Conservation (phyloP, 306 rosid genomes). For the Dryas alaskensis region DNA sequence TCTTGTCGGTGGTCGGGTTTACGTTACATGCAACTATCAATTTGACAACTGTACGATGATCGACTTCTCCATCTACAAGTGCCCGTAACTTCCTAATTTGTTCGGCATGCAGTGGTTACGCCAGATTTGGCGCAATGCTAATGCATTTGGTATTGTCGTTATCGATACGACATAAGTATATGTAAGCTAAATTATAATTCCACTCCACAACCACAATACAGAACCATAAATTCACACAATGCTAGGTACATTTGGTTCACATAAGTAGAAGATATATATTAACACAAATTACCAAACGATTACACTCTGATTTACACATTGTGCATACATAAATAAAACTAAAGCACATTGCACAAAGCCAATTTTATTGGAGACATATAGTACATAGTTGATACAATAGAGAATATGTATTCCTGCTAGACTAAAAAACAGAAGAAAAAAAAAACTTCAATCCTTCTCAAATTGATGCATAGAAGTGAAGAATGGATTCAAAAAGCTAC, state of each 20-base stretch:
- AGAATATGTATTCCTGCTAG: background rate
- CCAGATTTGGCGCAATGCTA: slow-evolving; percentile 18
- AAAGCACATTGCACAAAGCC: background rate
- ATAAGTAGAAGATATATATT: background rate
- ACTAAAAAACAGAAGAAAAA: background rate
- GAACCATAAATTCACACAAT: slow-evolving; percentile 5
- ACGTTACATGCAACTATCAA: slow-evolving; percentile 32
- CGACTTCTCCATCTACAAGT: slow-evolving; percentile 11
- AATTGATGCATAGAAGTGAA: slow-evolving; percentile 1
- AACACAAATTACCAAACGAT: background rate
- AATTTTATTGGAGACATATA: background rate
- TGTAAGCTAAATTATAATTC: slow-evolving; percentile 6
- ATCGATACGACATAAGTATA: slow-evolving; percentile 18
- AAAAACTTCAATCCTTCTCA: background rate
- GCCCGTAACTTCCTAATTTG: slow-evolving; percentile 27
- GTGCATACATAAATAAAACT: slow-evolving; percentile 6
- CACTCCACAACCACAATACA: background rate
- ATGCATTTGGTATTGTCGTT: slow-evolving; percentile 9
- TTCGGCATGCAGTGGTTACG: slow-evolving; percentile 8
- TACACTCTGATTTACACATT: background rate
- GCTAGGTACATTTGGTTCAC: background rate
- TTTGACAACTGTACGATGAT: slow-evolving; percentile 36
- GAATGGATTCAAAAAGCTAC: background rate
- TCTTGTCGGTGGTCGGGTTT: slow-evolving; percentile 4
- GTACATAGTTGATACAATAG: slow-evolving; percentile 6